Percentiles rank a stretch among this genome's conserved stretches.
phyloP scores from a whole-genome alignment of 2,329 filamentous ascomycete genomes.

The Aspergillus fischeri region DNA sequence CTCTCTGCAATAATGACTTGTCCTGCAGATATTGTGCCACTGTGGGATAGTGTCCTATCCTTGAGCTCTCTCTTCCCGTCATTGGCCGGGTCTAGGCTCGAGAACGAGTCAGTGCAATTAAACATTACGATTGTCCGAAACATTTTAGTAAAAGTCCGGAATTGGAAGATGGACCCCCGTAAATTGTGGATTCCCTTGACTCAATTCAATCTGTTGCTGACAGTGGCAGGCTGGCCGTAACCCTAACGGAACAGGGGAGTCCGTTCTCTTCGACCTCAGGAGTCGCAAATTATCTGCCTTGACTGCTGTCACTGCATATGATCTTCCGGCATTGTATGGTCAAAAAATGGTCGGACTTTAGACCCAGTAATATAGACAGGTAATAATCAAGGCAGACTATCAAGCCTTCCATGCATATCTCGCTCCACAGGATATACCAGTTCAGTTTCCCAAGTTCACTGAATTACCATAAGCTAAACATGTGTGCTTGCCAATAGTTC shows the following conservation, averaged over 20 bases:
- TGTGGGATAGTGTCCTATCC: too few species aligned
- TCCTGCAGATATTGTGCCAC: not conserved
- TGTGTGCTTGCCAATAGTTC: not conserved
- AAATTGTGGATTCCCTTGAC: not conserved
- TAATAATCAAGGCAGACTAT: too few species aligned
- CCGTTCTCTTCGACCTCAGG: not conserved
- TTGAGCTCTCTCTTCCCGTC: not conserved
- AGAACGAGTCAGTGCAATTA: not conserved
- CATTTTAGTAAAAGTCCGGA: not conserved
- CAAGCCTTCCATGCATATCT: too few species aligned
- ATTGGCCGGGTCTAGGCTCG: not conserved
- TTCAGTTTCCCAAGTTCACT: too few species aligned
- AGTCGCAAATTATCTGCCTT: too few species aligned
- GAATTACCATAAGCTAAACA: not conserved
- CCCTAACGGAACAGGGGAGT: not conserved
- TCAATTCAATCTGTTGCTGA: not conserved
- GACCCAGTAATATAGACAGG: too few species aligned
- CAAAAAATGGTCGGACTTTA: too few species aligned
- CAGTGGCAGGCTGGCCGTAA: not conserved
- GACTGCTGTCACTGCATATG: too few species aligned
- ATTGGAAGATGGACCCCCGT: not conserved
- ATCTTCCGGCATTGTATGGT: too few species aligned
- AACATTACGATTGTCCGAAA: too few species aligned
- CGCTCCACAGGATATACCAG: too few species aligned
- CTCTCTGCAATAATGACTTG: not conserved